phyloP scores from a whole-genome alignment of 176 grass and related monocot species.

The Raddia guianensis region DNA sequence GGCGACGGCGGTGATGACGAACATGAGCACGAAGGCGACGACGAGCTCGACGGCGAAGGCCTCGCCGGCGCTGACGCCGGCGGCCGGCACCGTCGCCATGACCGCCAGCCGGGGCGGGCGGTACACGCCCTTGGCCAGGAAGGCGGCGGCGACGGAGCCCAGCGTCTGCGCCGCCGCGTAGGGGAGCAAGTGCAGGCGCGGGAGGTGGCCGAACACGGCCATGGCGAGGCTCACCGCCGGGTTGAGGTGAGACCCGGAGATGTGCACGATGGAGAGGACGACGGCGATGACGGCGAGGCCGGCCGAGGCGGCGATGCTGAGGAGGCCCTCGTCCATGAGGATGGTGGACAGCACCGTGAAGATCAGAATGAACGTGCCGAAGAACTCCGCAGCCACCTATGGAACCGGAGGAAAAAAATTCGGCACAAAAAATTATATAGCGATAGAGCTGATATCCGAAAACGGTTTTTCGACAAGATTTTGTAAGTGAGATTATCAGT shows the following conservation, averaged over 20 bases:
- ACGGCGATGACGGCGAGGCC: slow-evolving; percentile 55
- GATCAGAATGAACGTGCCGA: slow-evolving; percentile 71
- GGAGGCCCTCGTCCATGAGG: slow-evolving; percentile 49
- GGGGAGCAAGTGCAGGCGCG: slow-evolving; percentile 40
- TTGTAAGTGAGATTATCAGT: too few species aligned
- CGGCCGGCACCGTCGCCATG: slow-evolving; percentile 56
- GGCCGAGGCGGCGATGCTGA: slow-evolving; percentile 43
- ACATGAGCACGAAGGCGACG: slow-evolving; percentile 58
- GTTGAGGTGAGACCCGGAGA: slow-evolving; percentile 68
- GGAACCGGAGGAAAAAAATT: too few species aligned
- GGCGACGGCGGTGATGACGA: slow-evolving; percentile 65
- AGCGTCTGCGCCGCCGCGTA: slow-evolving; percentile 49
- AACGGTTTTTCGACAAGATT: too few species aligned
- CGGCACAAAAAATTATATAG: too few species aligned
- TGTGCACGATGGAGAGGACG: slow-evolving; percentile 54
- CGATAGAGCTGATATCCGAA: too few species aligned
- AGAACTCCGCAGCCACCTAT: slow-evolving; percentile 56
- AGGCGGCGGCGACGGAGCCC: slow-evolving; percentile 43
- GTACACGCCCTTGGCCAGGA: slow-evolving; percentile 47
- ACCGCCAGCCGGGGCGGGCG: slow-evolving; percentile 28
- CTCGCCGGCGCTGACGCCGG: slow-evolving; percentile 35
- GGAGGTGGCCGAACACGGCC: slow-evolving; percentile 46
- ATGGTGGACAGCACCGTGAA: slow-evolving; percentile 59
- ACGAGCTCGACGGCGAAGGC: slow-evolving; percentile 64
- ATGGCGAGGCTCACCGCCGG: slow-evolving; percentile 70